A percentile compares a stretch with the other conserved stretches of the same genome.
These are phyloP conservation scores for Umbelopsis sp. DNA, from an alignment of 371 early-diverging fungal species.

Conservation along the genomic window DNA sequence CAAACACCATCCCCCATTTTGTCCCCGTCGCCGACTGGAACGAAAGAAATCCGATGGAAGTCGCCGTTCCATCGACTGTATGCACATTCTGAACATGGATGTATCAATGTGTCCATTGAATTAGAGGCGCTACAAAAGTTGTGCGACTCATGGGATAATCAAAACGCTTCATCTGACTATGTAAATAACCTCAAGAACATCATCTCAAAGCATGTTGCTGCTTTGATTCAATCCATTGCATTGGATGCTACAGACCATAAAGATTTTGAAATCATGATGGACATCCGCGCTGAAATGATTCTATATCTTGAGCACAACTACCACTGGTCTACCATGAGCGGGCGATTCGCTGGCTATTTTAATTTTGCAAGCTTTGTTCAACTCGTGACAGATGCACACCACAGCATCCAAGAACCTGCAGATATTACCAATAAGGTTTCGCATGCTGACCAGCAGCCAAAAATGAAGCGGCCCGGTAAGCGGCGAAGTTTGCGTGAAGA, in stretches of 20 bases:
- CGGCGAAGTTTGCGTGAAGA: not conserved
- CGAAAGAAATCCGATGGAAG: not conserved
- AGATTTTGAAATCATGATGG: conserved; percentile 13
- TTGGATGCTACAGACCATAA: not conserved
- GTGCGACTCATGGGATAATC: conserved; percentile 8
- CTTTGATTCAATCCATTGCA: conserved; percentile 5
- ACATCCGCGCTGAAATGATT: conserved; percentile 11
- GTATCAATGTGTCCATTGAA: not conserved
- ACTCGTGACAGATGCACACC: conserved; percentile 14
- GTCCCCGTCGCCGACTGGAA: not conserved
- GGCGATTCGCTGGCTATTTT: conserved; percentile 3
- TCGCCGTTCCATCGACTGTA: conserved; percentile 1
- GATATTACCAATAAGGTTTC: not conserved
- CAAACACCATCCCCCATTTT: conserved; percentile 10
- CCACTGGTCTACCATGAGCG: conserved; percentile 15
- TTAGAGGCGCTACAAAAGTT: conserved; percentile 1
- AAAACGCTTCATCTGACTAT: not conserved
- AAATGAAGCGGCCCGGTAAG: conserved; percentile 5
- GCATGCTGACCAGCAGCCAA: not conserved
- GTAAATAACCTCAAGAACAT: not conserved
- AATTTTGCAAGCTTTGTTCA: conserved; percentile 5
- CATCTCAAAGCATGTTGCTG: conserved; percentile 9
- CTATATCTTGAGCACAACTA: not conserved
- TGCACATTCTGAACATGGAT: not conserved
- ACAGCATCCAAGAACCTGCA: not conserved